Evolutionary conservation across 768 basidiomycete species (phyloP), one percentile per base, ranked within the genome.

Genomic region (Tricholomella constricta): DNA sequence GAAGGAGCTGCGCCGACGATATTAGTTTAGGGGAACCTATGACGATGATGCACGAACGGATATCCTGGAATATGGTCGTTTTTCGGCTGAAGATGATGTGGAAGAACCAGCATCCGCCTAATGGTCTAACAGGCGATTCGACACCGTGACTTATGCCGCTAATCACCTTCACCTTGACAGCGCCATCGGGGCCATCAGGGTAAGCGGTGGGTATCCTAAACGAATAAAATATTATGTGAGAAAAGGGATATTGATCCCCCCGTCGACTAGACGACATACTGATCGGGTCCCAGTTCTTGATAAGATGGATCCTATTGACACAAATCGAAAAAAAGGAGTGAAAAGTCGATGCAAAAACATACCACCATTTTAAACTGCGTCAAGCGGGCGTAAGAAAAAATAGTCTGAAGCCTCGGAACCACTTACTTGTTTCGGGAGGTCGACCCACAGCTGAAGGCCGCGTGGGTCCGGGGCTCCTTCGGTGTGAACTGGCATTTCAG

Each of bases 81-180:
- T 82, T 78, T 54, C 79, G 78, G 23, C 78, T 71, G 66, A 95
- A 85, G 52, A 74, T 83, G 55, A 88, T 71, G 64, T 95, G 91
- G 72, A 95, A 86, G 70, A 84, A 97, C 91, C 92, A 95, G 69
- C 94, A 95, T 5, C 95, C 95, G 11, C 95, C 95, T 0, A 94
- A 80, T 0, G 92, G 92, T 43, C 88, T 77, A 20, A 98, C 94
- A 23, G 94, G 94, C 2, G 92, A 94, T 64, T 88, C 87, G 12
- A 85, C 78, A 11, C 90, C 93, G 58, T 94, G 84, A 54, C 91
- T 90, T 66, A 85, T 87, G 5, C 96, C 96, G 57, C 90, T 93
- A 59, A 98, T 91, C 35, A 98, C 87, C 64, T 83, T 91, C 62
- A 97, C 78, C 58, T 78, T 80, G 29, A 87, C 74, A 11, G 80